A percentile compares a stretch with the other conserved stretches of the same genome.
phyloP scores from a whole-genome alignment of 2,329 filamentous ascomycete species.

The Colletotrichum simmondsii region DNA sequence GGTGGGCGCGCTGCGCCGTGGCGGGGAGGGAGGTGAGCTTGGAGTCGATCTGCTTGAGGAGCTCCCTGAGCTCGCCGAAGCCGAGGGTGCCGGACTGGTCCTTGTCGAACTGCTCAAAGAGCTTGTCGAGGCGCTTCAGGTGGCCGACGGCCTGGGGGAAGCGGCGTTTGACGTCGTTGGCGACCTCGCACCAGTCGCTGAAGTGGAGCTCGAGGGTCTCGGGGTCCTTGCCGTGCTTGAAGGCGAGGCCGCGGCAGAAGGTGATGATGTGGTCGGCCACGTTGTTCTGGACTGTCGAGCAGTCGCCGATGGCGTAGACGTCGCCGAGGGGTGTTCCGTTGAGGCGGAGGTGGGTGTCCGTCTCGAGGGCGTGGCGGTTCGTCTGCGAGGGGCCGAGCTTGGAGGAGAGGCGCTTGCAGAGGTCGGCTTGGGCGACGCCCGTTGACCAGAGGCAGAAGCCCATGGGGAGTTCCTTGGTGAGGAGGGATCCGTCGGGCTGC shows the following conservation, averaged over 20 bases:
- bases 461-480: constrained; percentile 95
- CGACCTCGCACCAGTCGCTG: constrained; percentile 87
- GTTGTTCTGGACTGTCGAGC: constrained; percentile 97
- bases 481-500: constrained; percentile 73
- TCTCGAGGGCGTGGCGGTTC: constrained; percentile 93
- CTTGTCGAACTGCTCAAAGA: constrained; percentile 92
- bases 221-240: constrained; percentile 91
- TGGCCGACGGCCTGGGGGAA: constrained; percentile 93
- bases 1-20: constrained; percentile 94
- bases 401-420: constrained; percentile 80
- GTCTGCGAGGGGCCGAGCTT: constrained; percentile 82
- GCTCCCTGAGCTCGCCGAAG: constrained; percentile 89
- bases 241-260: constrained; percentile 89
- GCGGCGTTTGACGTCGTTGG: constrained; percentile 82
- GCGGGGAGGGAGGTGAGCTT: constrained; percentile 95
- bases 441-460: constrained; percentile 99
- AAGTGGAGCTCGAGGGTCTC: constrained; percentile 89
- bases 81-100: constrained; percentile 94
- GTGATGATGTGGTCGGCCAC: constrained; percentile 89
- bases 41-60: constrained; percentile 91
- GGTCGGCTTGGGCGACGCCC: constrained; percentile 86
- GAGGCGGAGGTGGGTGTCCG: constrained; percentile 90
- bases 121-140: constrained; percentile 86
- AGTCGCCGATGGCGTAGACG: constrained; percentile 97
- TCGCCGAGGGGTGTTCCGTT: constrained; percentile 91